Evolutionary conservation across 345 rosid genomes (phyloP), one percentile per base, ranked within the genome.

Genomic region (Rhodomyrtus tomentosa): DNA sequence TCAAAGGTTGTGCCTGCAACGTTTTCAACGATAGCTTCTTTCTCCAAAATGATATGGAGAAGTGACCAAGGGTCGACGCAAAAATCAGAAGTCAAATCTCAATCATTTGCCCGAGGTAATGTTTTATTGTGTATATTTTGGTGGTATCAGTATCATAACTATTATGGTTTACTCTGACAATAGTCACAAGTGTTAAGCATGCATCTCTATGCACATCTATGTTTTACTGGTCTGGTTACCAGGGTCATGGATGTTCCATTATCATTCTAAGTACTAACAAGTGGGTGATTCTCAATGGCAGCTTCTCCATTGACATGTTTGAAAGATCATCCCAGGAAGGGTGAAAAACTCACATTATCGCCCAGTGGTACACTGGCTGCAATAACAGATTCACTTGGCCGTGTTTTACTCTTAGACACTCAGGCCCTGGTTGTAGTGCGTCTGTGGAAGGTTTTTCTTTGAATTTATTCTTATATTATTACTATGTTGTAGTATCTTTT

Each of bases 291-390:
- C 13, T 68, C 79, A 36, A 68, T 86, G 83, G 87, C 95, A 97
- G 99, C 99, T 55, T 92, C 98, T 87, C 92, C 98, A 42, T 90
- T 97, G 92, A 97, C 99, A 84, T 95, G 98, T 90, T 91, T 97
- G 90, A 95, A 95, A 87, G 99, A 97, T 93, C 87, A 92, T 48
- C 99, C 99, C 50, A 92, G 99, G 87, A 97, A 95, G 90, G 98
- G 99, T 8, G 98, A 97, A 88, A 95, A 92, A 90, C 92, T 95
- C 59, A 94, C 96, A 1, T 84, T 95, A 89, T 97, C 98, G 18
- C 99, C 99, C 22, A 95, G 98, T 89, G 99, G 99, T 82, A 95
- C 99, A 80, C 91, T 97, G 90, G 99, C 99, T 88, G 98, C 99
- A 11, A 93, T 97, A 81, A 95, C 99, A 38, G 99, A 97, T 89